phyloP scores from a whole-genome alignment of 2,329 filamentous ascomycete species.

The Ceratocystis smalleyi region DNA sequence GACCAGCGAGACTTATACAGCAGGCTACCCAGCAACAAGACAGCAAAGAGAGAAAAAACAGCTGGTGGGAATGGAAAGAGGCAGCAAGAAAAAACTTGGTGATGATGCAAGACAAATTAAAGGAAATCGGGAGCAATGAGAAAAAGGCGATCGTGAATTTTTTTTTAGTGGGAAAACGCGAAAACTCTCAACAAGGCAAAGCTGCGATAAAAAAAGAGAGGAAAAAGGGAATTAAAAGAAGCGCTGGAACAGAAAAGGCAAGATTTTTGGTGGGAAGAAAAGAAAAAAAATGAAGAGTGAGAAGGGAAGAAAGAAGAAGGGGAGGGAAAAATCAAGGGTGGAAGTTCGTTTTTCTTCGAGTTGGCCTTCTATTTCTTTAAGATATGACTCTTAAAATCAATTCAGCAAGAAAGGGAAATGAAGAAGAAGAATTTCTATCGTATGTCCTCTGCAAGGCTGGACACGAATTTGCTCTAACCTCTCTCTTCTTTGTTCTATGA shows the following conservation, averaged over 20 bases:
- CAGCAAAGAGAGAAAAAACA: neutral
- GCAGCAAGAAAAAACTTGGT: conserved; percentile 3
- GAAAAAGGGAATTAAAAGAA: neutral
- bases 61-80: neutral
- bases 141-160: neutral
- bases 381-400: no score
- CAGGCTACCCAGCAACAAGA: neutral
- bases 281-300: conserved; percentile 1
- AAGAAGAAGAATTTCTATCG: no score
- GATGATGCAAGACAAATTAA: conserved; percentile 14
- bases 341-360: neutral
- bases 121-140: neutral
- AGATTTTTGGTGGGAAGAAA: neutral
- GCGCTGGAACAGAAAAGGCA: neutral
- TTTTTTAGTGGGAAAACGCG: neutral
- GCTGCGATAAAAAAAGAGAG: neutral
- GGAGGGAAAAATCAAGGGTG: neutral
- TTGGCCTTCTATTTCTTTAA: neutral
- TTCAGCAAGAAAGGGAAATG: no score
- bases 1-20: conserved; percentile 11
- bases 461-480: neutral
- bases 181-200: neutral
- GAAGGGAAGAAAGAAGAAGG: neutral
- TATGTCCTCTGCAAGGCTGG: neutral
- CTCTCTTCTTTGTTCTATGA: neutral